A percentile compares a stretch with the other conserved stretches of the same genome.
Conservation (phyloP, 257 asterid species). For the Schizonepeta tenuifolia region DNA sequence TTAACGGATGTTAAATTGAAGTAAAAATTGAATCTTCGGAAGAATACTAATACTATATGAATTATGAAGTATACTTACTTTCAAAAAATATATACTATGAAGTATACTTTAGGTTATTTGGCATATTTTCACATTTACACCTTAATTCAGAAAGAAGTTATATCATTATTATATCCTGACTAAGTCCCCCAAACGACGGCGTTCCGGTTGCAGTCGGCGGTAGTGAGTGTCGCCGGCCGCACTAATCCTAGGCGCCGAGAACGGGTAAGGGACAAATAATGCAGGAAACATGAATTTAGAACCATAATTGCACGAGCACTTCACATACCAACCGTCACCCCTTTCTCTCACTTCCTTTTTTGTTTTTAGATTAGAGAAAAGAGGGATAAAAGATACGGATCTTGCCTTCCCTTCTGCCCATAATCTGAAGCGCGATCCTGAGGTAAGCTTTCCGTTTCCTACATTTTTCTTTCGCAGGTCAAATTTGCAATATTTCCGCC, state of each 20-base stretch:
- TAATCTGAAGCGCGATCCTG: slow-evolving; percentile 7
- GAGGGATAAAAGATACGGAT: slow-evolving; percentile 23
- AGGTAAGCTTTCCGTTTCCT: slow-evolving; percentile 26
- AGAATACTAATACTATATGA: too few relatives aligned
- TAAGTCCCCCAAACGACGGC: too few relatives aligned
- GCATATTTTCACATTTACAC: too few relatives aligned
- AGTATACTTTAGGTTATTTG: too few relatives aligned
- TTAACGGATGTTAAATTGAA: too few relatives aligned
- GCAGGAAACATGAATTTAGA: too few relatives aligned
- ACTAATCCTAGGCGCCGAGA: not conserved
- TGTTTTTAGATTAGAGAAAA: slow-evolving; percentile 4
- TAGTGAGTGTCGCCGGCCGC: not conserved
- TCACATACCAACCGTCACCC: slow-evolving; percentile 7
- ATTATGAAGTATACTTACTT: too few relatives aligned
- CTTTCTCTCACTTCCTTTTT: not conserved
- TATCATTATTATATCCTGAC: too few relatives aligned
- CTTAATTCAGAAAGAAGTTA: too few relatives aligned
- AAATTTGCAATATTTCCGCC: not conserved
- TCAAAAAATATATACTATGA: too few relatives aligned
- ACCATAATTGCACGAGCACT: not conserved
- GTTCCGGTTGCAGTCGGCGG: not conserved
- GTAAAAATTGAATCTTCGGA: too few relatives aligned
- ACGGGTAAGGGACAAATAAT: not conserved
- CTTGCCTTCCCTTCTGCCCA: slow-evolving; percentile 24
- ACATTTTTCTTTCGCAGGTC: not conserved